Evolutionary conservation across 2,329 filamentous ascomycete species (phyloP).

Genomic region (Talaromyces sp.): DNA sequence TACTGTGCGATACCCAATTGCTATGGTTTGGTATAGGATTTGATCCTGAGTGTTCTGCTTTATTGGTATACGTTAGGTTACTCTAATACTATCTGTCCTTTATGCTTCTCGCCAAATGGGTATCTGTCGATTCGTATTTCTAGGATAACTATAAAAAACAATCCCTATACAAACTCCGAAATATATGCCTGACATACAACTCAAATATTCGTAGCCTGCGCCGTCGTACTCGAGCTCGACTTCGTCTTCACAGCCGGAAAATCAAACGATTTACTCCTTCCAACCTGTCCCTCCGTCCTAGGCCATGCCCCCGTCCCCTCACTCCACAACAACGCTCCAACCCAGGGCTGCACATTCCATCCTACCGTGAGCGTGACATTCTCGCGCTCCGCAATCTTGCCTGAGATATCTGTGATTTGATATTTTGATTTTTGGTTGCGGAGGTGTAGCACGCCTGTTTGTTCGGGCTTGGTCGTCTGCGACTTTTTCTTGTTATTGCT

Average conservation of each 20-base stretch:
- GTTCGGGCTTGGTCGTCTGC: conserved; percentile 21
- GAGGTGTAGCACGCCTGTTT: conserved; percentile 67
- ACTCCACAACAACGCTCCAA: conserved; percentile 84
- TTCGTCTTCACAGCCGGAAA: conserved; percentile 49
- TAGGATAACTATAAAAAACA: background rate
- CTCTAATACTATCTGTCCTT: background rate
- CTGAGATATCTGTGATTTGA: conserved; percentile 86
- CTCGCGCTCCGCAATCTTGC: conserved; percentile 69
- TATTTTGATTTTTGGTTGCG: conserved; percentile 92
- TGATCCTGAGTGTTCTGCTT: background rate
- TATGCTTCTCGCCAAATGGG: background rate
- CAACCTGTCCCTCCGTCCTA: conserved; percentile 53
- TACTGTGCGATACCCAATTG: conserved; percentile 2
- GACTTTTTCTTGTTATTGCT: conserved; percentile 13
- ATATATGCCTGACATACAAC: background rate
- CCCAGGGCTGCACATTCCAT: conserved; percentile 98
- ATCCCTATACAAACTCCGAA: background rate
- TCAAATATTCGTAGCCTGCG: background rate
- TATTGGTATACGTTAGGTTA: background rate
- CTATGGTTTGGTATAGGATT: background rate
- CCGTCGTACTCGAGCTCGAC: conserved; percentile 4
- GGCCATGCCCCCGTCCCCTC: conserved; percentile 50
- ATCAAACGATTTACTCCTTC: conserved; percentile 53
- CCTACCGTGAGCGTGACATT: conserved; percentile 78
- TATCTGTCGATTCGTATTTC: background rate